Percentiles rank a stretch among this genome's conserved stretches.
phyloP scores from a whole-genome alignment of 768 basidiomycete genomes.

The Xerocomellus amylosporus region DNA sequence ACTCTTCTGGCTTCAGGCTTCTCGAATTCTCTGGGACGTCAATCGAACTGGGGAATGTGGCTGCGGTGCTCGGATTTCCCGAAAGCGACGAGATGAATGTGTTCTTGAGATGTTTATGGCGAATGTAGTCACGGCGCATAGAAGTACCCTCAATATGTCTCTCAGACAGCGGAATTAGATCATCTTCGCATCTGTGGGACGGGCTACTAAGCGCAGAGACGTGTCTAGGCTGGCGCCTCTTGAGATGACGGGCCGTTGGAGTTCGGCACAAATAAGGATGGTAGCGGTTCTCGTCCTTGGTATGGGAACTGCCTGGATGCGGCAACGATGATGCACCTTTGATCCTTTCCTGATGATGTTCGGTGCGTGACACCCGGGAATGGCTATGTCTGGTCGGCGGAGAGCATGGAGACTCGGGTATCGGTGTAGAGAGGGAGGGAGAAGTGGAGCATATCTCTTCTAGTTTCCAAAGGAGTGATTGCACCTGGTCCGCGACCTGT shows the following conservation, averaged over 20 bases:
- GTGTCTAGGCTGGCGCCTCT: constrained; percentile 8
- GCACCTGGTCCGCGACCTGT: constrained; percentile 23
- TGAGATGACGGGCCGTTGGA: constrained; percentile 3
- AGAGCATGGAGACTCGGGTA: neutral
- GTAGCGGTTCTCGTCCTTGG: constrained; percentile 12
- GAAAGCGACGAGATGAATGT: constrained; percentile 26
- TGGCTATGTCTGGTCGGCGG: neutral
- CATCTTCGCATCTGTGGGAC: constrained; percentile 21
- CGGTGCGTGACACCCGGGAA: neutral
- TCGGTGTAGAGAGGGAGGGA: neutral
- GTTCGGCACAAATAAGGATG: neutral
- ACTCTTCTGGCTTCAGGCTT: constrained; percentile 25
- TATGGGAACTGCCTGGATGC: too few species aligned
- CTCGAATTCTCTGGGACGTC: constrained; percentile 18
- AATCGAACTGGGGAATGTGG: constrained; percentile 15
- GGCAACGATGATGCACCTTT: too few species aligned
- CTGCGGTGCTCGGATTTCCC: constrained; percentile 5
- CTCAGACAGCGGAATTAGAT: constrained; percentile 15
- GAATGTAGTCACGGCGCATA: constrained; percentile 28
- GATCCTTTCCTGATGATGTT: neutral
- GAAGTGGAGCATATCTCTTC: constrained; percentile 14
- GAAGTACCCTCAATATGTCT: constrained; percentile 25
- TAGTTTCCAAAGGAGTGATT: constrained; percentile 18
- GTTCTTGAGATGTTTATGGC: constrained; percentile 30
- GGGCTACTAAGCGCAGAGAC: neutral